phyloP scores from a whole-genome alignment of 2,329 filamentous ascomycete genomes.

The Colletotrichum agaves region DNA sequence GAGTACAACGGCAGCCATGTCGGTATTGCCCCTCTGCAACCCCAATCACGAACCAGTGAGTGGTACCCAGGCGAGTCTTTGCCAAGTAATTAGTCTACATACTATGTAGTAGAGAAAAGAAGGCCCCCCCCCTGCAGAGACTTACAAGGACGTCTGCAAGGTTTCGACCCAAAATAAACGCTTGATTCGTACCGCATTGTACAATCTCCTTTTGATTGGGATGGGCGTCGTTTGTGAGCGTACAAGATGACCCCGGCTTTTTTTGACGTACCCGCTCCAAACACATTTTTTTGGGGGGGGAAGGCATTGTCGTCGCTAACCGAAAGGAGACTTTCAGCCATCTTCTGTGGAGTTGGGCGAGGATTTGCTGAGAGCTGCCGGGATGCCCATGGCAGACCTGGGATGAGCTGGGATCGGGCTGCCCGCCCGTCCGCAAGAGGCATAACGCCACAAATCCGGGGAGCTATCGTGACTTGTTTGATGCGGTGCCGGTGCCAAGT shows the following conservation, averaged over 20 bases:
- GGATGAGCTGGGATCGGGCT: neutral
- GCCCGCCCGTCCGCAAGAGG: conserved; percentile 10
- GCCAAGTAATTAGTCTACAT: no score
- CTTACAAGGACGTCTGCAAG: conserved; percentile 2
- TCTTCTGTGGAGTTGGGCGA: neutral
- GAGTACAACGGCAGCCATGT: conserved; percentile 26
- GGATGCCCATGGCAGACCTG: neutral
- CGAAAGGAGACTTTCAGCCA: conserved; percentile 16
- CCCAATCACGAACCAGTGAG: neutral
- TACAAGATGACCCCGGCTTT: neutral
- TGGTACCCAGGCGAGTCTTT: neutral
- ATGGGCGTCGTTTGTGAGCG: conserved; percentile 21
- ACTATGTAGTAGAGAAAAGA: neutral
- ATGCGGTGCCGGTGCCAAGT: conserved; percentile 21
- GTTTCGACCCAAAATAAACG: conserved; percentile 23
- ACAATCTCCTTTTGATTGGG: conserved; percentile 34
- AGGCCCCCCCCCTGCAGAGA: neutral
- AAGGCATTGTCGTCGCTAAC: conserved; percentile 4
- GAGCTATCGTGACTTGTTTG: conserved; percentile 4
- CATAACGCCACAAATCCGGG: conserved; percentile 25
- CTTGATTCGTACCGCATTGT: conserved; percentile 6
- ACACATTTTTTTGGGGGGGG: conserved; percentile 15
- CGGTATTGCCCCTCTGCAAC: neutral
- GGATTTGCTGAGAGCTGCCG: neutral
- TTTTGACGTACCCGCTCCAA: conserved; percentile 22